Evolutionary conservation across 805 yeast species (phyloP), one percentile per base, ranked within the genome.

Genomic region (Candida lessepsii): DNA sequence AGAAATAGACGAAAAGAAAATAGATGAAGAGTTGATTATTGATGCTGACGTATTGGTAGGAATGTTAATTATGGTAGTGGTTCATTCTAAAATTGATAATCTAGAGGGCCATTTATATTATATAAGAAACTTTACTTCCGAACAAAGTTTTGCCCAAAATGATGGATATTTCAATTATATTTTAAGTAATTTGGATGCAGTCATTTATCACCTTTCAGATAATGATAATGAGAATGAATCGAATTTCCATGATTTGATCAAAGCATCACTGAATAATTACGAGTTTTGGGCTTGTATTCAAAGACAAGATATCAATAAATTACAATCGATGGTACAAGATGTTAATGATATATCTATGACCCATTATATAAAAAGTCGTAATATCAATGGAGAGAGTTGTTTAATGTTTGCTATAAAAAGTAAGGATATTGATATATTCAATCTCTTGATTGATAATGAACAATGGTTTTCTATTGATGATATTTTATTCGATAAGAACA

Each of bases 31-130:
- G 2, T 20, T 69, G 3, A 52, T 71, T 0, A 67, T 86, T 5
- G 90, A 83, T 60, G 98, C 97, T 0, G 98, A 90, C 55, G 78
- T 86, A 0, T 62, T 90, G 16, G 72, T 90, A 3, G 82, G 89
- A 1, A 63, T 90, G 33, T 62, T 90, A 45, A 73, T 88, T 5
- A 66, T 88, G 57, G 88, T 87, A 3, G 72, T 89, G 1, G 70
- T 80, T 8, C 77, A 83, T 39, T 71, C 93, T 1, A 71, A 71
- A 27, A 75, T 85, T 2, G 66, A 67, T 3, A 62, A 81, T 49
- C 54, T 88, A 18, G 82, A 78, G 47, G 73, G 77, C 2, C 89
- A 85, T 48, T 54, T 90, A 9, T 70, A 64, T 33, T 88, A 86
- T 55, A 72, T 89, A 36, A 78, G 79, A 45, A 65, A 72, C 28